Evolutionary conservation across 352 stramenopile species (phyloP), one percentile per base, ranked within the genome.

Genomic region (Thalassiosira hispida): DNA sequence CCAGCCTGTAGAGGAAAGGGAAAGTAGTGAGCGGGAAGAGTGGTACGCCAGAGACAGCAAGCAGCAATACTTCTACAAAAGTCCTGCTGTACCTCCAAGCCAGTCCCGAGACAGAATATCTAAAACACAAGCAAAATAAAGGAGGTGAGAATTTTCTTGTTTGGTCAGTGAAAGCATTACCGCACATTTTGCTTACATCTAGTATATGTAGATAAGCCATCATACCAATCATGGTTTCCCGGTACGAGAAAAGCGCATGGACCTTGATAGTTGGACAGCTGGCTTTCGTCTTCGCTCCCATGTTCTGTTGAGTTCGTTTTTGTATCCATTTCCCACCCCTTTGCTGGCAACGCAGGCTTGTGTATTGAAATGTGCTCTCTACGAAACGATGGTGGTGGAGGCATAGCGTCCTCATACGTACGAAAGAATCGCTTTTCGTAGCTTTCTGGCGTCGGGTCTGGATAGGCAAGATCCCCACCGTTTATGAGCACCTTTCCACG

Each of bases 171-270:
- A 38, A 38, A 3, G 31, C 8, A 38, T n/a, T 38, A 38, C 31
- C 3, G 31, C 31, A 38, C 3, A 8, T 38, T 38, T 38, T 38
- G 31, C 31, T 38, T 93, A 71, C 95, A 97, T 22, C 95, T 90
- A 25, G 90, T 97, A 57, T 96, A 98, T 8, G 95, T 97, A 66
- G 96, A 95, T 20, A 98, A 85, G 14, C 95, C 95, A 74, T 98
- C 95, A 76, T 97, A 86, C 95, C 95, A 98, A 71, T 98, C 95
- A 77, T 98, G 95, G 74, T 98, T 98, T 0, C 95, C 95, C 31
- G 78, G 84, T n/a, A 91, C 71, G 14, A 76, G 31, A 49, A 76
- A 79, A 42, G 64, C 52, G 38, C 59, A 75, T 12, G 75, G 57
- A 8, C 69, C 69, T 62, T 51, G 31, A 38, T 81, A 76, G 4